Base-by-base conservation (phyloP, 768 basidiomycete species). In the Lentinus brumalis region DNA sequence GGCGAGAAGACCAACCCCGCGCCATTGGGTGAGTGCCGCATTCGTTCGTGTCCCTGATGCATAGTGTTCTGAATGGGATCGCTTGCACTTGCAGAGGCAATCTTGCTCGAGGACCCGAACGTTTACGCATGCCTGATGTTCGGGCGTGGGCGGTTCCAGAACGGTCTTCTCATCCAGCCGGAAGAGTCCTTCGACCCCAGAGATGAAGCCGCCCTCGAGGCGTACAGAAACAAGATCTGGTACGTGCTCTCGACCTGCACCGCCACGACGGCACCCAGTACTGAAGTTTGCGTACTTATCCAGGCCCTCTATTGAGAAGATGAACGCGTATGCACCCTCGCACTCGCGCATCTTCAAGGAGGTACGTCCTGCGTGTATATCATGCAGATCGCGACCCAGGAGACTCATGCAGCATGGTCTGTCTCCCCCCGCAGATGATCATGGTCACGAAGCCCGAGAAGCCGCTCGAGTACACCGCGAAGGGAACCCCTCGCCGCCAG, bases 111-210 rank as follows among this genome's bases (percentile, higher is more conserved):
- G 35, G 74, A 78, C 63, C 73, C 74, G 0, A 69, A 71, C 50
- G 68, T 81, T 5, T 39, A 65, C 6, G 63, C 63, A 30, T 72
- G 69, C 8, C 52, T 81, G 40, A 74, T 81, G 56, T 81, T 80
- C 57, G 80, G 80, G 7, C 72, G 75, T 4, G 78, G 77, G 9
- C 70, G 71, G 11, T 75, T 75, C 59, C 74, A 77, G 63, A 73
- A 73, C 44, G 79, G 79, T 2, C 67, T 80, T 6, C 63, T 81
- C n/a, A 66, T 82, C 30, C 72, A 78, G 30, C 80, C 79, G 10
- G 67, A 56, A 32, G 56, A 66, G 16, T 59, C 60, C 26, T 75
- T 79, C 50, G 76, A 78, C 59, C 69, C 75, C 3, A 31, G 14
- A 11, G 73, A 78, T 59, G 55, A 60, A 12, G 58, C 38, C 2